Evolutionary conservation across 2,329 filamentous ascomycete genomes (phyloP).

Genomic region (Simplicillium aogashimaense): DNA sequence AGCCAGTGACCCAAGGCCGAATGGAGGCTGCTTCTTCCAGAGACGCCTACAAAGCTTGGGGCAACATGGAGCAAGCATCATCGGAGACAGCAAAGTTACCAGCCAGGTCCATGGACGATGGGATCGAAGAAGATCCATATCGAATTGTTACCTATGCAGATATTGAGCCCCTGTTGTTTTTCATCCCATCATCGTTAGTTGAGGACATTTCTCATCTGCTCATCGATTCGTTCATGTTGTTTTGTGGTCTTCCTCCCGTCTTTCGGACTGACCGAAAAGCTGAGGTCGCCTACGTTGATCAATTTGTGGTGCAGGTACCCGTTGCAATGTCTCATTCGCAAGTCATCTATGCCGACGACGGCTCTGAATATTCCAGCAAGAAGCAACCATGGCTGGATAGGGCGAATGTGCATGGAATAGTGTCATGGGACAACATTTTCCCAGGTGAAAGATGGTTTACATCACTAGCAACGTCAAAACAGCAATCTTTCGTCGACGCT

Average conservation of each 20-base stretch:
- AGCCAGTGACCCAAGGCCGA: constrained; percentile 14
- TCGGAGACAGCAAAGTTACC: constrained; percentile 45
- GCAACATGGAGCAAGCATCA: constrained; percentile 40
- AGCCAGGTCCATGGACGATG: constrained; percentile 65
- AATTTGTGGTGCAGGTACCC: constrained; percentile 13
- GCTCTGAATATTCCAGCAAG: constrained; percentile 11
- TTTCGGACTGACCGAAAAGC: constrained; percentile 17
- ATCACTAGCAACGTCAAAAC: too few relatives aligned
- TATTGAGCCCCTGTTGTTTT: constrained; percentile 51
- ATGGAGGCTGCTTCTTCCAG: constrained; percentile 16
- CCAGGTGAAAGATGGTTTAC: too few relatives aligned
- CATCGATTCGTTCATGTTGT: constrained; percentile 61
- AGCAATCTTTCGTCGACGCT: too few relatives aligned
- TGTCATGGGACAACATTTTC: too few relatives aligned
- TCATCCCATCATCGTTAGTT: constrained; percentile 30
- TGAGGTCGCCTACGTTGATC: constrained; percentile 18
- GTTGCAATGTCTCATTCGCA: constrained; percentile 6
- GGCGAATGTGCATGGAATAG: constrained; percentile 13
- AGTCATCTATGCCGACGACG: too few relatives aligned
- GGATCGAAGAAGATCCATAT: constrained; percentile 71
- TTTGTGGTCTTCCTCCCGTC: constrained; percentile 52
- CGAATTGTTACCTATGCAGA: constrained; percentile 74
- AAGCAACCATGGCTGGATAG: constrained; percentile 19
- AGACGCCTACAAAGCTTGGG: constrained; percentile 43
- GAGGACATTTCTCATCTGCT: constrained; percentile 33